Evolutionary conservation across 2,329 filamentous ascomycete genomes (phyloP), one percentile per base, ranked within the genome.

Genomic region (Talaromyces verruculosus): DNA sequence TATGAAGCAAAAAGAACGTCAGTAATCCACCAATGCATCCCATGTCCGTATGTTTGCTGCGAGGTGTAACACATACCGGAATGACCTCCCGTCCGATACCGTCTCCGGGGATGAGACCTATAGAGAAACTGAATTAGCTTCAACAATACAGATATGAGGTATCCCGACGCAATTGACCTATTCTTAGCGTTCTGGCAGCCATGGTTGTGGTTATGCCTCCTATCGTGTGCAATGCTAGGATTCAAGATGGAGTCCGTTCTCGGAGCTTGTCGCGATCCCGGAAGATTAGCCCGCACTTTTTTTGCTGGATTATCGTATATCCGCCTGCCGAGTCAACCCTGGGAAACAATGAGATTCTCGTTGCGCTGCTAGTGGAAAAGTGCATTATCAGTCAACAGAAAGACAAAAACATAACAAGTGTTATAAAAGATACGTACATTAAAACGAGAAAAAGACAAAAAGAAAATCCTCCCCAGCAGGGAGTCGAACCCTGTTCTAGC

Each of bases 1-100:
- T 67, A 63, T 19, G 59, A 51, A 33, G 63, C 49, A 13, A n/a
- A 57, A 55, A 45, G 63, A 68, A n/a, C 2, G 57, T 43, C 57
- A 60, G 4, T 45, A 6, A 8, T 37, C 6, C 17, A 25, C 19
- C n/a, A 17, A 35, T 1, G 30, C n/a, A 37, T 10, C 19, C 7
- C 37, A 37, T 57, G 63, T 70, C 39, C 57, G 61, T n/a, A 59
- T 28, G 35, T 33, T 19, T 61, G n/a, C 19, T 55, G 39, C 35
- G 39, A 17, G n/a, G 39, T 2, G 25, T 25, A 39, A 43, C 28
- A 47, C 51, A 63, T 57, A 83, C 91, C 71, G 95, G 95, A 80
- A 99, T 98, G 79, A 99, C 95, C 83, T 99, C 95, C 78, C 92
- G 92, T 81, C 95, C 95, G 82, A 99, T 99, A 81, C 95, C 95